Base-by-base conservation (phyloP, 148 eudicot genomes). In the Amaranthus palmeri region DNA sequence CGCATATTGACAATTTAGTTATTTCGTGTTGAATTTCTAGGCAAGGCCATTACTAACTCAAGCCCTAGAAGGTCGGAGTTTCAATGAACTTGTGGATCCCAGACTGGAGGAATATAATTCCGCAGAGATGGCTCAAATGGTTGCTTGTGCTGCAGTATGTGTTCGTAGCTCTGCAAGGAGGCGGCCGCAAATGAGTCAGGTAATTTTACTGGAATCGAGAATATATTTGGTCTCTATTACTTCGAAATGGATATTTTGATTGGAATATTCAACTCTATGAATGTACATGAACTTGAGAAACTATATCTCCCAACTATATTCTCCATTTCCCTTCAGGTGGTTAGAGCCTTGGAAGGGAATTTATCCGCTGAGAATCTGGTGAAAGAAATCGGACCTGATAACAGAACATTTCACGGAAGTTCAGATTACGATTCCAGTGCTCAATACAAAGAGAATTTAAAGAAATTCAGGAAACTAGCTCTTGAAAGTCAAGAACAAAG, bases 81-180 rank as follows among this genome's bases (percentile, higher is more conserved):
- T 82, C 56, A 76, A 69, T 67, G 65, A 44, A 41, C 79, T 91
- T 73, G 87, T 76, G 70, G 96, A 91, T 85, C 87, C 81, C 62
- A 88, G 84, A 76, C 67, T 91, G 76, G 81, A 82, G 46, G 77
- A 85, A 11, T 88, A 88, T 71, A 82, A 87, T 74, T 40, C 78
- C 36, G 43, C 60, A 5, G 93, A 88, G 85, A 81, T 88, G 93
- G 69, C 81, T 65, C 83, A 84, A 61, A 82, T 91, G 91, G 80
- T 88, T 73, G 91, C 93, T 52, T 91, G 96, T 88, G 96, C 96
- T 68, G 87, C 88, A 62, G 91, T 76, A 68, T 91, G 89, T 65
- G 88, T 91, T 14, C 91, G 92, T 62, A 86, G 84, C 68, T 81
- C 86, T 65, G 93, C 93, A 71, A 84, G 89, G 53, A 80, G 82